Evolutionary conservation across 176 grass and related monocot species (phyloP).

Genomic region (Cenchrus americanus): DNA sequence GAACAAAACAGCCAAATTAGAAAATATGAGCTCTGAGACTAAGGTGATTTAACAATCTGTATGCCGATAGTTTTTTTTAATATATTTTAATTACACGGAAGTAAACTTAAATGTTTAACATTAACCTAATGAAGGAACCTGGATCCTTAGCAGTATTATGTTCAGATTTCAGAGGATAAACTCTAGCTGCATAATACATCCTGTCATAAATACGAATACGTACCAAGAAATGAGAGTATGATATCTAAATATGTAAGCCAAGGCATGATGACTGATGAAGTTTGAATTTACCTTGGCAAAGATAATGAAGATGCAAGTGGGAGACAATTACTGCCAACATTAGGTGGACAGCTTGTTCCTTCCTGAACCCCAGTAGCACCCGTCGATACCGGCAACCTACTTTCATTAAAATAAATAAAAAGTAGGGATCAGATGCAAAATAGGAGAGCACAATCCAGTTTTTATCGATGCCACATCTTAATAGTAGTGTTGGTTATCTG

Average conservation of each 20-base stretch:
- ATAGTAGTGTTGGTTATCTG: not conserved
- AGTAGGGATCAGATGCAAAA: conserved; percentile 19
- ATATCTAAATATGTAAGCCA: conserved; percentile 19
- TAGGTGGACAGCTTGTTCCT: too few relatives aligned
- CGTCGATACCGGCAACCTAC: too few relatives aligned
- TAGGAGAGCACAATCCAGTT: not conserved
- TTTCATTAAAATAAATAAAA: conserved; percentile 34
- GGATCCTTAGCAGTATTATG: not conserved
- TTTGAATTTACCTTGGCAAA: conserved; percentile 41
- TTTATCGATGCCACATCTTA: conserved; percentile 3
- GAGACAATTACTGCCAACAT: conserved; percentile 58
- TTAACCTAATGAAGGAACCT: not conserved
- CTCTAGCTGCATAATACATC: not conserved
- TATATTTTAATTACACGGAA: not conserved
- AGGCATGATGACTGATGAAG: not conserved
- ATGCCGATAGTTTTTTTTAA: not conserved
- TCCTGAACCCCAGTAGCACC: too few relatives aligned
- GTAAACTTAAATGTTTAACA: not conserved
- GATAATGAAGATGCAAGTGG: conserved; percentile 34
- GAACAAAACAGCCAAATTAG: not conserved
- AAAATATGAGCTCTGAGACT: not conserved
- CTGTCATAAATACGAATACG: not conserved
- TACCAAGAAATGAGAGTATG: not conserved
- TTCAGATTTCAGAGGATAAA: conserved; percentile 8
- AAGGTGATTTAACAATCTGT: not conserved